A percentile compares a stretch with the other conserved stretches of the same genome.
Conservation (phyloP, 768 basidiomycete species). For the Tremella fuciformis region DNA sequence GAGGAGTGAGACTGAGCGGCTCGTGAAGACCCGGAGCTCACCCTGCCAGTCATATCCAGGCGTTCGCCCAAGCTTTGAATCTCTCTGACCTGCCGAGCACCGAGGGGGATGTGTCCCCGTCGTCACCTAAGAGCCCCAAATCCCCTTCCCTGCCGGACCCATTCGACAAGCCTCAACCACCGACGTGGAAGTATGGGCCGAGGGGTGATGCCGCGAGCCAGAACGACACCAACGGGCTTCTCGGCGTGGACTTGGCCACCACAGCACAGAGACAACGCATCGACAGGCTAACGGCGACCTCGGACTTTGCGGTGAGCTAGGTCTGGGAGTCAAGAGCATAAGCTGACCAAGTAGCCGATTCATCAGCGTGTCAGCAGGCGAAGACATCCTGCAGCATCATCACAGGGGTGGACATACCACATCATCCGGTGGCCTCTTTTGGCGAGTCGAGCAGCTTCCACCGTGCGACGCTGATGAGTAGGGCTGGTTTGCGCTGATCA, state of each 20-base stretch:
- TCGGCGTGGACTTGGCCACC: slow-evolving; percentile 7
- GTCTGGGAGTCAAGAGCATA: slow-evolving; percentile 46
- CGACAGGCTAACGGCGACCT: slow-evolving; percentile 50
- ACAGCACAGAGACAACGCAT: slow-evolving; percentile 34
- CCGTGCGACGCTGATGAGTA: slow-evolving; percentile 47
- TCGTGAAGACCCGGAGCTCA: background rate
- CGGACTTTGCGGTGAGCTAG: slow-evolving; percentile 55
- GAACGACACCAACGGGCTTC: background rate
- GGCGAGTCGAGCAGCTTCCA: slow-evolving; percentile 19
- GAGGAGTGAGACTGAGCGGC: slow-evolving; percentile 60
- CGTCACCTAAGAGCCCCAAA: slow-evolving; percentile 31
- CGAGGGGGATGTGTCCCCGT: slow-evolving; percentile 34
- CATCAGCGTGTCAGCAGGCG: slow-evolving; percentile 72
- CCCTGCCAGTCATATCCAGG: slow-evolving; percentile 61
- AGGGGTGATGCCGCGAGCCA: slow-evolving; percentile 19
- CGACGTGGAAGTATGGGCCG: slow-evolving; percentile 36
- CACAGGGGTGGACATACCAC: slow-evolving; percentile 71
- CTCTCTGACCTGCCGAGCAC: slow-evolving; percentile 57
- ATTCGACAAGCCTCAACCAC: slow-evolving; percentile 8
- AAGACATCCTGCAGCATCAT: slow-evolving; percentile 44
- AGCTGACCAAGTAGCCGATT: slow-evolving; percentile 62
- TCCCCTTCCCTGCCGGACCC: slow-evolving; percentile 22
- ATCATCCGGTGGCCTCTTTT: slow-evolving; percentile 83
- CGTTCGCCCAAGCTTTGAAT: slow-evolving; percentile 72
- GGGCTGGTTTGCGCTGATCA: slow-evolving; percentile 79